phyloP scores from a whole-genome alignment of 2,329 filamentous ascomycete species.

The Fonsecaea multimorphosa region DNA sequence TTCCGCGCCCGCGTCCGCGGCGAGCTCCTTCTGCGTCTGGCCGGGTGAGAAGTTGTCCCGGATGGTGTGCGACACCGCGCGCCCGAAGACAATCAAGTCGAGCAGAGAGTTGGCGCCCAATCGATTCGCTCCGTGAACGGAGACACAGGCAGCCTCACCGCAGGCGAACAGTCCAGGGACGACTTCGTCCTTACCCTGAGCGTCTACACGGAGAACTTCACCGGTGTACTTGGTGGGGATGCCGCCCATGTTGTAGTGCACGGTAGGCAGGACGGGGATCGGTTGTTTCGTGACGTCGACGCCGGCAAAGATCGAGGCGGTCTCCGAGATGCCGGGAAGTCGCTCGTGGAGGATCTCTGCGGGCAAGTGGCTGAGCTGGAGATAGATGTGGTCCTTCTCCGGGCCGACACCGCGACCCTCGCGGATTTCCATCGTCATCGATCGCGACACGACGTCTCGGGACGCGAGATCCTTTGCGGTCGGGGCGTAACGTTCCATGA shows the following conservation, averaged over 20 bases:
- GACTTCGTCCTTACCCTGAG: slow-evolving; percentile 85
- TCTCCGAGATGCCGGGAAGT: slow-evolving; percentile 98
- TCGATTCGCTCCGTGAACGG: slow-evolving; percentile 97
- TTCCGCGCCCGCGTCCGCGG: slow-evolving; percentile 85
- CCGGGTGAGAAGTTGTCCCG: slow-evolving; percentile 91
- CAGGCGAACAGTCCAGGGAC: slow-evolving; percentile 95
- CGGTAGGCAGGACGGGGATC: slow-evolving; percentile 93
- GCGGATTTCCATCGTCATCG: slow-evolving; percentile 98
- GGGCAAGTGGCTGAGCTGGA: slow-evolving; percentile 94
- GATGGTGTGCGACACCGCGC: slow-evolving; percentile 96
- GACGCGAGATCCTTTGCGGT: slow-evolving; percentile 97
- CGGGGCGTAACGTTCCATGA: slow-evolving; percentile 98
- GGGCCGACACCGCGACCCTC: slow-evolving; percentile 95
- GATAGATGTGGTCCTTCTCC: slow-evolving; percentile 98
- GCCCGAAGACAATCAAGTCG: slow-evolving; percentile 95
- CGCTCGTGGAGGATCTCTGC: slow-evolving; percentile 92
- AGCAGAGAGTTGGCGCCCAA: slow-evolving; percentile 97
- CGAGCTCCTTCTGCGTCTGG: slow-evolving; percentile 75
- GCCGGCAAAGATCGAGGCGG: slow-evolving; percentile 93
- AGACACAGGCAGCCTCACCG: slow-evolving; percentile 96
- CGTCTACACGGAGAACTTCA: slow-evolving; percentile 89
- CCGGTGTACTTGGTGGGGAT: slow-evolving; percentile 97
- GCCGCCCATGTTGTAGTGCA: slow-evolving; percentile 99
- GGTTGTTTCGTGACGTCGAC: slow-evolving; percentile 97
- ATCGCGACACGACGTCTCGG: slow-evolving; percentile 94